A percentile compares a stretch with the other conserved stretches of the same genome.
phyloP scores from a whole-genome alignment of 2,329 filamentous ascomycete species.

The Diaporthe sp. region DNA sequence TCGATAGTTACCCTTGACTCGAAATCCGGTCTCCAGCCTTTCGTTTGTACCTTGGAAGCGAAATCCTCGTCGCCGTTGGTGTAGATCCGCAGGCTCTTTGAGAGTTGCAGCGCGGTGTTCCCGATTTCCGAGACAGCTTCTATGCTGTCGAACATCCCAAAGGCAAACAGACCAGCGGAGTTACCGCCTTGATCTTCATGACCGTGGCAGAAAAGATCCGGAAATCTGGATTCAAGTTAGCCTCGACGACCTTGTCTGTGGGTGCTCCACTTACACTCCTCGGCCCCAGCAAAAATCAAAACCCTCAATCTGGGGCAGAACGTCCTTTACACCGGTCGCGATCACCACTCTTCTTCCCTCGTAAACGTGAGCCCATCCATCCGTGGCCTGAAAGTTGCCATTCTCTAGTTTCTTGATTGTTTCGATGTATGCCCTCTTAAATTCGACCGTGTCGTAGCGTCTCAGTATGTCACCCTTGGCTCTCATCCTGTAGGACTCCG shows the following conservation, averaged over 20 bases:
- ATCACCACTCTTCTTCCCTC: constrained; percentile 64
- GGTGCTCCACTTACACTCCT: constrained; percentile 53
- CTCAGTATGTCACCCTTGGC: constrained; percentile 45
- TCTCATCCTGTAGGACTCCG: constrained; percentile 48
- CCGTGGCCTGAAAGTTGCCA: constrained; percentile 42
- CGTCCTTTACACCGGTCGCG: constrained; percentile 63
- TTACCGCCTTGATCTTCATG: constrained; percentile 63
- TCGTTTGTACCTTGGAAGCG: neutral
- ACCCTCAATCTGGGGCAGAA: constrained; percentile 61
- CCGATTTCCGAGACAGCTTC: constrained; percentile 7
- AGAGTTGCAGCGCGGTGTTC: constrained; percentile 24
- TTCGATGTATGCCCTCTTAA: constrained; percentile 39
- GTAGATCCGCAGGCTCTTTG: constrained; percentile 31
- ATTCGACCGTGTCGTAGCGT: constrained; percentile 49
- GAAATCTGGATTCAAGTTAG: constrained; percentile 6
- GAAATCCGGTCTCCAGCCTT: constrained; percentile 15
- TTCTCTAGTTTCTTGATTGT: constrained; percentile 37
- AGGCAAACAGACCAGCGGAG: constrained; percentile 52
- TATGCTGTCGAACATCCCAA: neutral
- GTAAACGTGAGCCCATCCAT: constrained; percentile 53
- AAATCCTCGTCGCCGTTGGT: constrained; percentile 28
- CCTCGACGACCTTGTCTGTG: neutral
- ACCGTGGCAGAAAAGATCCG: constrained; percentile 68
- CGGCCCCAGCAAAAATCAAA: constrained; percentile 66
- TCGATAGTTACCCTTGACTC: constrained; percentile 29